Base-by-base conservation (phyloP, 2,329 filamentous ascomycete genomes). In the Fusarium dlaminii region DNA sequence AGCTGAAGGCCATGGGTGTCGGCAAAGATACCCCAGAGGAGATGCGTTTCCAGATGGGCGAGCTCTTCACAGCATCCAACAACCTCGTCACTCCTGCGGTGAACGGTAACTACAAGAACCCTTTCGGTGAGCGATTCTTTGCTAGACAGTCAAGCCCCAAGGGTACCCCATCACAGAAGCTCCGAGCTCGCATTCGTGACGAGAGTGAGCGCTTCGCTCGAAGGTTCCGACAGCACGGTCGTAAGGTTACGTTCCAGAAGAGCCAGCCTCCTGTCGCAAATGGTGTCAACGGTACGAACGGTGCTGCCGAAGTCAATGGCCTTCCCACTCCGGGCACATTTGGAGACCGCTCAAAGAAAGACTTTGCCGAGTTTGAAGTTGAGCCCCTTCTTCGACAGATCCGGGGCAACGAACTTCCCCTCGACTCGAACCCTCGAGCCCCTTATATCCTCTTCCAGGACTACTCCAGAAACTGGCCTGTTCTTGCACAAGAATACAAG, bases 31-130 rank as follows among this genome's bases (percentile, higher is more conserved):
- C 86, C 0, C 82, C 87, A 3, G 84, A 86, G 68, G 87, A 88
- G 80, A 88, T 88, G 86, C 82, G 86, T 20, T 83, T 87, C 66
- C 85, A 88, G 77, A 86, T 88, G 75, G 86, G 86, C 49, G 86
- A 88, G 73, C 82, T 88, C 11, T 88, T 88, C 68, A 87, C 86
- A 0, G 81, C 83, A 1, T 88, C 85, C 37, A 87, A 87, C 79
- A 87, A 88, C 60, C 83, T 88, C n/a, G 86, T 88, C 42, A 87
- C 86, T 3, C 86, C 86, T 7, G 86, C 87, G 43, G 85, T 88
- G 32, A 86, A 88, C 60, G 87, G 86, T 56, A 87, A 87, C 80
- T 88, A 88, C 83, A 88, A 88, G 81, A 88, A 88, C 67, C 86
- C 86, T 0, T 86, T 87, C 22, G 85, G 85, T 64, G 86, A 87